Evolutionary conservation across 192 early-diverging fungal genomes (phyloP).

Genomic region (Coemansia sp.): DNA sequence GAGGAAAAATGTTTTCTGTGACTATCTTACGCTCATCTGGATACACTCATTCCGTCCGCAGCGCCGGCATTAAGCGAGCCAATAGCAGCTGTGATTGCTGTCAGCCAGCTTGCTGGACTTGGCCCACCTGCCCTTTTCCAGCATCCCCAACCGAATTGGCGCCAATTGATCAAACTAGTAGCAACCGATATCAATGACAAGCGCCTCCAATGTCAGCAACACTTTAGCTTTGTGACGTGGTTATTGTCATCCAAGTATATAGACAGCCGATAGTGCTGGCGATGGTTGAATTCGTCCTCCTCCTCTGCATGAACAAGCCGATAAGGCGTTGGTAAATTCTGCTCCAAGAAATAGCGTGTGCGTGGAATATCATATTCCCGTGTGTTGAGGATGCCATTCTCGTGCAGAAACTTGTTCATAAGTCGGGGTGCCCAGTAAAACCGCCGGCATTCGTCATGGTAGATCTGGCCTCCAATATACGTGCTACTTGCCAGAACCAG

Average conservation of each 20-base stretch:
- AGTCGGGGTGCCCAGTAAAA: conserved; percentile 53
- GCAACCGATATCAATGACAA: neutral
- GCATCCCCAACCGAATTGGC: neutral
- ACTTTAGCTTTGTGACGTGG: conserved; percentile 53
- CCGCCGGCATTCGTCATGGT: conserved; percentile 43
- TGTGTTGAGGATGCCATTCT: conserved; percentile 44
- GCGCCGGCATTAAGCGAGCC: conserved; percentile 19
- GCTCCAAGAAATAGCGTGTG: conserved; percentile 26
- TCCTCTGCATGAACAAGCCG: conserved; percentile 36
- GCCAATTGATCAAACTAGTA: neutral
- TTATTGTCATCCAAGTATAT: conserved; percentile 47
- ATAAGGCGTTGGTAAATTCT: conserved; percentile 48
- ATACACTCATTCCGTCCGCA: neutral
- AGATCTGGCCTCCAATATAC: conserved; percentile 27
- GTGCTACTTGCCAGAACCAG: neutral
- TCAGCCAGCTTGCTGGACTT: neutral
- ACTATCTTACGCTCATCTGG: neutral
- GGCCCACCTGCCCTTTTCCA: neutral
- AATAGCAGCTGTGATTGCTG: conserved; percentile 8
- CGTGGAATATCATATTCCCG: conserved; percentile 36
- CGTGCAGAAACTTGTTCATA: conserved; percentile 52
- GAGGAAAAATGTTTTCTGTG: neutral
- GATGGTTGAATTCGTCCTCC: conserved; percentile 46
- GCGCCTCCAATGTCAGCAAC: conserved; percentile 16
- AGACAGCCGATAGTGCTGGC: conserved; percentile 47